Conservation (phyloP, 495 filamentous ascomycete species). For the Jackrogersella minutella region DNA sequence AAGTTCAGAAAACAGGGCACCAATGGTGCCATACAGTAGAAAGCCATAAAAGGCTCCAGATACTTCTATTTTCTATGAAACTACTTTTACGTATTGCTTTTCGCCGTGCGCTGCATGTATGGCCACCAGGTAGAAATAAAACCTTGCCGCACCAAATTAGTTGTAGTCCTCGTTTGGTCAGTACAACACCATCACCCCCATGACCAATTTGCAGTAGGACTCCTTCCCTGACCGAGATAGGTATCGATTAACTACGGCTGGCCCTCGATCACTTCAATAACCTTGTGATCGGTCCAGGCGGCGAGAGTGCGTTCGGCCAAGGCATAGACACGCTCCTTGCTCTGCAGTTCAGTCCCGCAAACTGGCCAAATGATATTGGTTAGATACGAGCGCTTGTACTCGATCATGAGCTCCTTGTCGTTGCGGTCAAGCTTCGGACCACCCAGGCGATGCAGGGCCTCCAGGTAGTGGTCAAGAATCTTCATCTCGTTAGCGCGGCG, state of each 20-base stretch:
- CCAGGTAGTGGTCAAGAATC: constrained; percentile 46
- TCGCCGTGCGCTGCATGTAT: too few species aligned
- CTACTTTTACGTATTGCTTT: too few species aligned
- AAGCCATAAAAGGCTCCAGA: too few species aligned
- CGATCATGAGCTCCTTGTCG: constrained; percentile 43
- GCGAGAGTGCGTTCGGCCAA: constrained; percentile 45
- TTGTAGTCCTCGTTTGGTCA: too few species aligned
- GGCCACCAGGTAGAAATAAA: too few species aligned
- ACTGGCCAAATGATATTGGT: constrained; percentile 47
- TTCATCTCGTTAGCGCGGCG: constrained; percentile 45
- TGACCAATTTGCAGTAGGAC: too few species aligned
- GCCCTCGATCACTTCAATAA: constrained; percentile 45
- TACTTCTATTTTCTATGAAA: too few species aligned
- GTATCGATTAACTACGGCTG: constrained; percentile 10
- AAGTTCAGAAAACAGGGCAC: too few species aligned
- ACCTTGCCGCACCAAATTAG: too few species aligned
- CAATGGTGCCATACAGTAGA: too few species aligned
- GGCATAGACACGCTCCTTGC: constrained; percentile 42
- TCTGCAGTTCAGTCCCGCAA: constrained; percentile 45
- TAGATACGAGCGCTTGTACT: constrained; percentile 47
- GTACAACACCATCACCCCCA: too few species aligned
- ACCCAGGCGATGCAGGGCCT: constrained; percentile 34
- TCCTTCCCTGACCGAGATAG: too few species aligned
- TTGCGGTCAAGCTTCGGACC: constrained; percentile 34
- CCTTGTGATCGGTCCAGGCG: constrained; percentile 47